Evolutionary conservation across 768 basidiomycete genomes (phyloP).

Genomic region (Auricularia sp.): DNA sequence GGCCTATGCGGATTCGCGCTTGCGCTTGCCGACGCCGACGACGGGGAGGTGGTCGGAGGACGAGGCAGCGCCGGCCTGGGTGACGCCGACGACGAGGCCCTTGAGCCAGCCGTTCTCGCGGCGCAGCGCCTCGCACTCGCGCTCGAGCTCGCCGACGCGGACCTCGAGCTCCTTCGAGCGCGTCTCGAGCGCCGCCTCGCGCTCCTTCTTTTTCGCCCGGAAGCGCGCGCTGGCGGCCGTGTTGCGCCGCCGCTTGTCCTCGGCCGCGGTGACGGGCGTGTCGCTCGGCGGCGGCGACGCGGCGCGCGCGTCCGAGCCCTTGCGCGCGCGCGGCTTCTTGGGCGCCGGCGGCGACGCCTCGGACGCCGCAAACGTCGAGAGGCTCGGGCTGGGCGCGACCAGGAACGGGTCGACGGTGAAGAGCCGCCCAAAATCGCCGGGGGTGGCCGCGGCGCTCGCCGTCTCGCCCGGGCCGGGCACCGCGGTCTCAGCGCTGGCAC

Average conservation of each 20-base stretch:
- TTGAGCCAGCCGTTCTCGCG: slow-evolving; percentile 91
- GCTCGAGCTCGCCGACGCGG: slow-evolving; percentile 72
- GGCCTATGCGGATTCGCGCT: neutral
- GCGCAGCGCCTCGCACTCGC: slow-evolving; percentile 80
- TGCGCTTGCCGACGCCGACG: neutral
- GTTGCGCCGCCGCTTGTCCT: slow-evolving; percentile 90
- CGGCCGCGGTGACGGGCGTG: slow-evolving; percentile 42
- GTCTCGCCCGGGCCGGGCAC: slow-evolving; percentile 18
- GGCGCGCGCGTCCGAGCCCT: slow-evolving; percentile 11
- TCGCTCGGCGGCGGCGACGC: slow-evolving; percentile 7
- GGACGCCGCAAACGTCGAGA: slow-evolving; percentile 20
- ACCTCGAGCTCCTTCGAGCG: slow-evolving; percentile 77
- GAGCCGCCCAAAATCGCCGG: slow-evolving; percentile 20
- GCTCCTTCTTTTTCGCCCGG: slow-evolving; percentile 91
- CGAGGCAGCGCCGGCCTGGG: slow-evolving; percentile 16
- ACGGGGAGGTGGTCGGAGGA: neutral
- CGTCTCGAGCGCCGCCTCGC: slow-evolving; percentile 79
- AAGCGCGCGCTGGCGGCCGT: slow-evolving; percentile 91
- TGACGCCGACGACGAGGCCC: slow-evolving; percentile 80
- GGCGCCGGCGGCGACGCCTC: slow-evolving; percentile 23
- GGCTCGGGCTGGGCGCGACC: slow-evolving; percentile 19
- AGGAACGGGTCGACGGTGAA: slow-evolving; percentile 34
- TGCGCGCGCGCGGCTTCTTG: slow-evolving; percentile 41
- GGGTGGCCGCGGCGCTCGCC: slow-evolving; percentile 30
- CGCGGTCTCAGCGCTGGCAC: neutral